Conservation (phyloP, 2,329 filamentous ascomycete genomes). For the Neocatenulostroma microsporum region DNA sequence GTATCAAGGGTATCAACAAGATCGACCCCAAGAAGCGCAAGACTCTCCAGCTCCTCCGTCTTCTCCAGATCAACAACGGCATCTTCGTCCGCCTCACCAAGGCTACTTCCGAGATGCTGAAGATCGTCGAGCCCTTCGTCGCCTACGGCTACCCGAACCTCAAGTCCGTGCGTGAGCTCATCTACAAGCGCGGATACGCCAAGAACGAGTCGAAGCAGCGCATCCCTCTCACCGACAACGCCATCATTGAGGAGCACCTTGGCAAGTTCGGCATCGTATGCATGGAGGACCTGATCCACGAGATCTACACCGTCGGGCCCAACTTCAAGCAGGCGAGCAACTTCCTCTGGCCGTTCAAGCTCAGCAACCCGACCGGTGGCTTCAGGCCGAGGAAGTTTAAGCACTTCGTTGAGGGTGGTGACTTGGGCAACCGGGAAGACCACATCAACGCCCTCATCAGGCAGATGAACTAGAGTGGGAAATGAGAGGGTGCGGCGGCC, state of each 20-base stretch:
- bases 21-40: slow-evolving; percentile 99
- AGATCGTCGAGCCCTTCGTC: slow-evolving; percentile 97
- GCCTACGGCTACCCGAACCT: slow-evolving; percentile 99
- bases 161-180: slow-evolving; percentile 95
- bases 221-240: slow-evolving; percentile 91
- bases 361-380: slow-evolving; percentile 93
- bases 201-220: slow-evolving; percentile 95
- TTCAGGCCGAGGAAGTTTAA: slow-evolving; percentile 98
- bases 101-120: slow-evolving; percentile 94
- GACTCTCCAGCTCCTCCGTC: slow-evolving; percentile 98
- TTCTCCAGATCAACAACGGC: slow-evolving; percentile 99
- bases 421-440: slow-evolving; percentile 97
- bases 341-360: slow-evolving; percentile 99
- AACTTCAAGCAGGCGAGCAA: slow-evolving; percentile 98
- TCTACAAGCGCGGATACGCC: slow-evolving; percentile 99
- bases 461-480: slow-evolving; percentile 99
- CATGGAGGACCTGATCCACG: slow-evolving; percentile 98
- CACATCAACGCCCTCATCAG: slow-evolving; percentile 93
- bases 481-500: too few relatives aligned
- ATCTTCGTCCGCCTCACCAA: slow-evolving; percentile 97
- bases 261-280: slow-evolving; percentile 99
- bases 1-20: slow-evolving; percentile 99
- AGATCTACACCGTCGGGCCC: slow-evolving; percentile 97
- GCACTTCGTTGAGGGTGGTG: slow-evolving; percentile 98
- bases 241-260: slow-evolving; percentile 92